phyloP scores from a whole-genome alignment of 169 alveolate genomes.

The Cryptosporidium sp. region DNA sequence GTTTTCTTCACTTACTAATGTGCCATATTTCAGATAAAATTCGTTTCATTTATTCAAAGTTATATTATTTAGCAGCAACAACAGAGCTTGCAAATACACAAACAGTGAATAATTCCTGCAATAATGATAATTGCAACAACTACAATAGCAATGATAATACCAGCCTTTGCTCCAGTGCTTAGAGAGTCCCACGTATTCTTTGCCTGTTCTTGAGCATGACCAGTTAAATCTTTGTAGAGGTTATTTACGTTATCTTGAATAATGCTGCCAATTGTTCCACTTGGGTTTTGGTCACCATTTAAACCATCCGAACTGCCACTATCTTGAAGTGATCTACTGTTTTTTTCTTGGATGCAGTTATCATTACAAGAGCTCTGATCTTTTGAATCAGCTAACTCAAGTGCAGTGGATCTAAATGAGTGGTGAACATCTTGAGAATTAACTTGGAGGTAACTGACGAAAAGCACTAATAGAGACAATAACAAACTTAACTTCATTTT shows the following conservation, averaged over 20 bases:
- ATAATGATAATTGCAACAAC: slow-evolving; percentile 61
- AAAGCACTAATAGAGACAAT: neutral
- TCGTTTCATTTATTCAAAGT: no score
- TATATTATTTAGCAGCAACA: slow-evolving; percentile 29
- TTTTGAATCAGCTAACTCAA: slow-evolving; percentile 4
- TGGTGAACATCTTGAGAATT: slow-evolving; percentile 3
- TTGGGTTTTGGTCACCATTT: no score
- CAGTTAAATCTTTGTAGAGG: neutral
- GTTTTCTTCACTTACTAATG: no score
- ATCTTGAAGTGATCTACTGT: neutral
- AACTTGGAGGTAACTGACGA: neutral
- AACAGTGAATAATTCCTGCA: slow-evolving; percentile 65
- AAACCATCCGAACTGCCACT: neutral
- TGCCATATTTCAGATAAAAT: no score
- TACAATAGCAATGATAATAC: slow-evolving; percentile 60
- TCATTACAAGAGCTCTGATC: neutral
- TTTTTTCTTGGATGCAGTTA: neutral
- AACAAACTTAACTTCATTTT: neutral
- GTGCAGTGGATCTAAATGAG: neutral
- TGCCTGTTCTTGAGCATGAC: slow-evolving; percentile 20
- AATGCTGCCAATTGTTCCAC: neutral
- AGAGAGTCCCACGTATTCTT: slow-evolving; percentile 25
- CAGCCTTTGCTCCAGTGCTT: slow-evolving; percentile 66
- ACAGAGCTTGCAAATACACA: slow-evolving; percentile 54
- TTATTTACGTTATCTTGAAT: neutral